phyloP scores from a whole-genome alignment of 176 grass and related monocot genomes.

The Paspalum notatum region DNA sequence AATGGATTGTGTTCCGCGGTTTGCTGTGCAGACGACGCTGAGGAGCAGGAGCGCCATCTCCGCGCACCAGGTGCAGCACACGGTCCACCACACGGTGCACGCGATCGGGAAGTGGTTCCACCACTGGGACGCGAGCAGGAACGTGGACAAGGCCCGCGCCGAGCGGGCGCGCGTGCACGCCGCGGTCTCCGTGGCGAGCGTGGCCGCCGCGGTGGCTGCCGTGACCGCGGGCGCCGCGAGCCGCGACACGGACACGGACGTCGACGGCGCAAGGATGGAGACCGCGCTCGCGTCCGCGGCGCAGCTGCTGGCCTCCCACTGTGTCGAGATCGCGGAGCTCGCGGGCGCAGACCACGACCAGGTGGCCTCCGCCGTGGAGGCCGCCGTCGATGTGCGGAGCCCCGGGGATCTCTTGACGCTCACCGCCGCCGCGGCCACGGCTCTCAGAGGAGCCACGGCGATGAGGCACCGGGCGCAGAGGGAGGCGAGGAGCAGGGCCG shows the following conservation, averaged over 20 bases:
- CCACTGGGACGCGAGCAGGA: constrained; percentile 58
- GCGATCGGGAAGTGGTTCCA: constrained; percentile 85
- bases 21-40: constrained; percentile 55
- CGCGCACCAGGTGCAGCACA: constrained; percentile 36
- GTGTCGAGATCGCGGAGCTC: constrained; percentile 83
- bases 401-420: constrained; percentile 89
- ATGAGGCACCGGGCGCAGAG: constrained; percentile 50
- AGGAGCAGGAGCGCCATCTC: constrained; percentile 56
- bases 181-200: constrained; percentile 77
- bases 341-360: constrained; percentile 73
- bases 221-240: constrained; percentile 46
- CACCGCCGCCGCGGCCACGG: constrained; percentile 84
- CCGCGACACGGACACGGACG: neutral
- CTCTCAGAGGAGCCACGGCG: constrained; percentile 56
- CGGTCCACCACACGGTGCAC: constrained; percentile 28
- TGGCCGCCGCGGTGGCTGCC: constrained; percentile 80
- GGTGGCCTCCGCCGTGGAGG: constrained; percentile 66
- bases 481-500: constrained; percentile 46
- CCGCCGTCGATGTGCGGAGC: constrained; percentile 66
- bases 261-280: constrained; percentile 58
- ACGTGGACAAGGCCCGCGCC: constrained; percentile 68
- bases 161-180: constrained; percentile 86
- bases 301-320: constrained; percentile 85
- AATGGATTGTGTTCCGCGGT: too few relatives aligned
- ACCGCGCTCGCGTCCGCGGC: constrained; percentile 77